These are phyloP conservation scores for Backusella parvicylindrica DNA, from an alignment of 192 early-diverging fungal genomes.

Conservation along the genomic window DNA sequence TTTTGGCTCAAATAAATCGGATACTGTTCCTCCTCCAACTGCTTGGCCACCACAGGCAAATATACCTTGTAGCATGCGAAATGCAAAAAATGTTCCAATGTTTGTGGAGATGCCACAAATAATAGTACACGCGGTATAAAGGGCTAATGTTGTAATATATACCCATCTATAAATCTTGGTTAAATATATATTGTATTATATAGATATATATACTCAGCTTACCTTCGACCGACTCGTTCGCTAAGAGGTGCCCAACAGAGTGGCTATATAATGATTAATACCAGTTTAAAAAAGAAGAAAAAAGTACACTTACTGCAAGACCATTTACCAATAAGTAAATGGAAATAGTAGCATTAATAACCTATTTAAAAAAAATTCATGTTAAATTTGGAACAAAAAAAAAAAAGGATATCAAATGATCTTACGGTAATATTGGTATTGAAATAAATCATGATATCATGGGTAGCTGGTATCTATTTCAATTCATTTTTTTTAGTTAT, in stretches of 20 bases:
- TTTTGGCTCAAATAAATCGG: constrained; percentile 33
- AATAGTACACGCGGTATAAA: constrained; percentile 27
- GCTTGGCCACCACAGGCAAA: constrained; percentile 29
- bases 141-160: constrained; percentile 23
- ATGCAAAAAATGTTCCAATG: constrained; percentile 28
- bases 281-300: neutral
- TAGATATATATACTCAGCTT: neutral
- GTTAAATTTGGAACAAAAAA: neutral
- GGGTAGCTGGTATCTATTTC: neutral
- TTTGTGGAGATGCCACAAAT: constrained; percentile 24
- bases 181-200: neutral
- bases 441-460: neutral
- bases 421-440: neutral
- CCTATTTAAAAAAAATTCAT: neutral
- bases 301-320: neutral
- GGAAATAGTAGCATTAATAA: neutral
- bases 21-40: constrained; percentile 33
- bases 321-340: neutral
- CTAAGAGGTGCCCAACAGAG: constrained; percentile 22
- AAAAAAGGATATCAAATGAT: neutral
- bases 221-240: constrained; percentile 24
- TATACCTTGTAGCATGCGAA: constrained; percentile 31
- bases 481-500: neutral
- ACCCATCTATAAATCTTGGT: constrained; percentile 18
- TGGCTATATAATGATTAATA: neutral